Conservation (phyloP, 345 rosid genomes). For the Pelargonium nanum region DNA sequence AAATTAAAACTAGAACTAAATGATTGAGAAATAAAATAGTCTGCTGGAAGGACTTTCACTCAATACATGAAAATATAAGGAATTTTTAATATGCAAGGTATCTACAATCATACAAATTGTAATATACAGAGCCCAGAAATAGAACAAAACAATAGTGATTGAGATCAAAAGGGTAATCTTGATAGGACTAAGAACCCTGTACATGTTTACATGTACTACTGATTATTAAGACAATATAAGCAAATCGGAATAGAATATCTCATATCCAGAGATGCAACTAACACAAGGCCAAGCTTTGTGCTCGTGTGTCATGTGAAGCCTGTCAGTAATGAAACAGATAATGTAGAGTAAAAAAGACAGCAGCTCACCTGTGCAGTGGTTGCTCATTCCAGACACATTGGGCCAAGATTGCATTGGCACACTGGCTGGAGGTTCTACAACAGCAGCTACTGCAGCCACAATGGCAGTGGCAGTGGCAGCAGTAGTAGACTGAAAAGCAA, state of each 20-base stretch:
- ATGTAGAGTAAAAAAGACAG: not conserved
- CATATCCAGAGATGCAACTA: too few species aligned
- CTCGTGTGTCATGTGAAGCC: too few species aligned
- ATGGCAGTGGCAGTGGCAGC: slow-evolving; percentile 8
- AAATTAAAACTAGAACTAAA: too few species aligned
- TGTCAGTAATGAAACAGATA: slow-evolving; percentile 4
- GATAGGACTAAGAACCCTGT: too few species aligned
- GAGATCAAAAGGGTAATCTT: too few species aligned
- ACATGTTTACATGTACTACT: too few species aligned
- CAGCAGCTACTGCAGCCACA: slow-evolving; percentile 9
- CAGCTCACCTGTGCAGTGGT: slow-evolving; percentile 54
- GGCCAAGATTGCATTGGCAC: slow-evolving; percentile 29
- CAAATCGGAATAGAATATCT: not conserved
- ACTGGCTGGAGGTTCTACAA: slow-evolving; percentile 25
- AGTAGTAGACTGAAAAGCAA: slow-evolving; percentile 21
- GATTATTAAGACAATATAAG: not conserved
- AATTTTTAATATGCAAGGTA: too few species aligned
- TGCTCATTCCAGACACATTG: slow-evolving; percentile 45
- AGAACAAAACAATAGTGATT: too few species aligned
- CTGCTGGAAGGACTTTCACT: not conserved
- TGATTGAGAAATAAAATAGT: not conserved
- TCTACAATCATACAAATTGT: too few species aligned
- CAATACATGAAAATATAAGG: too few species aligned
- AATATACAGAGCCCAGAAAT: too few species aligned
- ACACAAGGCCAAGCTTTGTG: not conserved